Percentiles rank a stretch among this genome's conserved stretches.
Evolutionary conservation across 768 basidiomycete genomes (phyloP).

Genomic region (Tylopilus subfusipes): DNA sequence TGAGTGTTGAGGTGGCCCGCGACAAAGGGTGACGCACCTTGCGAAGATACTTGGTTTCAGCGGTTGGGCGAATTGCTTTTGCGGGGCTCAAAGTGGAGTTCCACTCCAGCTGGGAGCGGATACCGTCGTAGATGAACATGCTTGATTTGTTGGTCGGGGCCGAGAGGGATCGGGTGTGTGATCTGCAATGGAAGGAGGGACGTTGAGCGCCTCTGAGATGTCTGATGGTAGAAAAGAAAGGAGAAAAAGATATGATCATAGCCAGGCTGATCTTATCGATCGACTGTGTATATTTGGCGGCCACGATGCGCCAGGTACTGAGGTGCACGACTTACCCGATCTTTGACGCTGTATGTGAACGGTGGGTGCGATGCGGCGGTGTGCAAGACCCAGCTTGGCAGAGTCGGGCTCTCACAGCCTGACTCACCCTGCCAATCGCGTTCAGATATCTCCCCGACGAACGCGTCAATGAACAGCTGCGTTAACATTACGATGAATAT

Average conservation of each 20-base stretch:
- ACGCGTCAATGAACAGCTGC: constrained; percentile 21
- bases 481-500: constrained; percentile 27
- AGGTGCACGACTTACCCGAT: constrained; percentile 24
- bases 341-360: constrained; percentile 9
- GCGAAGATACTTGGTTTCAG: constrained; percentile 81
- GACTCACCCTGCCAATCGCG: constrained; percentile 11
- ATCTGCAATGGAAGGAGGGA: constrained; percentile 7
- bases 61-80: constrained; percentile 64
- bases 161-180: constrained; percentile 9
- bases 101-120: constrained; percentile 90
- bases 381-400: background rate
- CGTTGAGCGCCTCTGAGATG: constrained; percentile 15
- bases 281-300: constrained; percentile 1
- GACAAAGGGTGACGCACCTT: constrained; percentile 56
- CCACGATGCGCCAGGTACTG: background rate
- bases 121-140: constrained; percentile 58
- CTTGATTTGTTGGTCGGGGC: constrained; percentile 7
- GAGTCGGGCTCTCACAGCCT: background rate
- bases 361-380: constrained; percentile 6
- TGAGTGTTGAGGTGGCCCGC: constrained; percentile 1
- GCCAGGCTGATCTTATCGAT: constrained; percentile 17
- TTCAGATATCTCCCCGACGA: constrained; percentile 17
- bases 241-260: constrained; percentile 6
- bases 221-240: constrained; percentile 16
- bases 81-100: constrained; percentile 75